Conservation (phyloP, 192 early-diverging fungal genomes). For the Cladochytrium replicatum region DNA sequence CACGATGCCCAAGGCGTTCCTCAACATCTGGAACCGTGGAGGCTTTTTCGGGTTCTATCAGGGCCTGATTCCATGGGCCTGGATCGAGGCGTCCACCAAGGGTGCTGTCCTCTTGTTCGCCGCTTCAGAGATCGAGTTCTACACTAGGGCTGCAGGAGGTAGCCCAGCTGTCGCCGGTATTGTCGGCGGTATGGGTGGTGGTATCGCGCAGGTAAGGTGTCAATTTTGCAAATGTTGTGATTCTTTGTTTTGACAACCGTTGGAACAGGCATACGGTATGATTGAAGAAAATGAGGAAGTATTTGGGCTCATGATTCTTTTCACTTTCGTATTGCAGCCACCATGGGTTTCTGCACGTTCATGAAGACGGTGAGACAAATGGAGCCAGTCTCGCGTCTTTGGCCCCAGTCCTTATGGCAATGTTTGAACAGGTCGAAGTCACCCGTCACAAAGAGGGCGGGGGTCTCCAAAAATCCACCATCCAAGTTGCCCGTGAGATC, state of each 20-base stretch:
- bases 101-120: slow-evolving; percentile 51
- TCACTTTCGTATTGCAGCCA: slow-evolving; percentile 54
- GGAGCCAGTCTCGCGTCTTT: neutral
- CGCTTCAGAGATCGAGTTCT: slow-evolving; percentile 49
- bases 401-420: neutral
- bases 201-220: slow-evolving; percentile 56
- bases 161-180: slow-evolving; percentile 39
- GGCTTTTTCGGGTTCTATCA: slow-evolving; percentile 83
- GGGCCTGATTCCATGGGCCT: slow-evolving; percentile 55
- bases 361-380: slow-evolving; percentile 62
- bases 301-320: neutral
- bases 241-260: too few relatives aligned
- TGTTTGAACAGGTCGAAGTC: slow-evolving; percentile 51
- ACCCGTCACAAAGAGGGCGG: slow-evolving; percentile 67
- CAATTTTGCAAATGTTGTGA: neutral
- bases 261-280: too few relatives aligned
- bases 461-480: slow-evolving; percentile 51
- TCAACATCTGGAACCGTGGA: slow-evolving; percentile 64
- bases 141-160: slow-evolving; percentile 30
- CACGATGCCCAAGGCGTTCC: slow-evolving; percentile 50
- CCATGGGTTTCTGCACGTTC: slow-evolving; percentile 92
- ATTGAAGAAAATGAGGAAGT: too few relatives aligned
- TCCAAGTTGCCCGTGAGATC: slow-evolving; percentile 67
- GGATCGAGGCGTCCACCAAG: slow-evolving; percentile 57
- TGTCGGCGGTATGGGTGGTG: slow-evolving; percentile 70